These are phyloP conservation scores for Suillus sp. DNA, from an alignment of 768 basidiomycete genomes.

Conservation along the genomic window DNA sequence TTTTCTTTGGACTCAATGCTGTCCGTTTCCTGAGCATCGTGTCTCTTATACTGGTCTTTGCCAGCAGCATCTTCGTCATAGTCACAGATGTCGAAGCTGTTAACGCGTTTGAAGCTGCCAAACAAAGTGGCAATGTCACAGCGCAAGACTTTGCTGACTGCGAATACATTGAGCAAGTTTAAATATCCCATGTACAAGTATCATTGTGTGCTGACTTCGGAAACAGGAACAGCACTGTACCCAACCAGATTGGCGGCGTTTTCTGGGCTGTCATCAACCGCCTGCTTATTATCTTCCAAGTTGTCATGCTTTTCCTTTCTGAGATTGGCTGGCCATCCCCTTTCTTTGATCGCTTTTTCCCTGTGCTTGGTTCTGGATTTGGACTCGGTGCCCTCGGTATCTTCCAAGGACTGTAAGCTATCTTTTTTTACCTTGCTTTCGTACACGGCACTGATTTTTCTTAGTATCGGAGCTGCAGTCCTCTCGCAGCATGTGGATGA, in stretches of 20 bases:
- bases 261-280: conserved; percentile 93
- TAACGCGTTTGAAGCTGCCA: conserved; percentile 57
- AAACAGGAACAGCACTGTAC: conserved; percentile 74
- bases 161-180: conserved; percentile 76
- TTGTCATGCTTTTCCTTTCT: conserved; percentile 76
- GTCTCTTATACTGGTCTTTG: conserved; percentile 74
- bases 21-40: conserved; percentile 81
- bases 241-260: conserved; percentile 85
- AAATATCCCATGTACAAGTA: conserved; percentile 4
- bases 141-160: conserved; percentile 47
- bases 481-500: conserved; percentile 81
- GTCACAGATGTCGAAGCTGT: conserved; percentile 76
- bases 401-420: conserved; percentile 79
- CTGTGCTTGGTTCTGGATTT: conserved; percentile 81
- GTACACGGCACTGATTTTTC: conserved; percentile 13
- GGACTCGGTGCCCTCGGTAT: conserved; percentile 86
- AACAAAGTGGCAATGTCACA: conserved; percentile 34
- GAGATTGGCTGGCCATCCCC: conserved; percentile 79
- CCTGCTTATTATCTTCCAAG: conserved; percentile 85
- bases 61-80: conserved; percentile 75
- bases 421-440: conserved; percentile 6
- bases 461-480: conserved; percentile 67
- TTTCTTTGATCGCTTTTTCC: conserved; percentile 86
- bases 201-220: conserved; percentile 9
- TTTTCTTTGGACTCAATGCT: conserved; percentile 78